Conservation (phyloP, 164 flowering plant species). For the Euptelea pleiosperma region DNA sequence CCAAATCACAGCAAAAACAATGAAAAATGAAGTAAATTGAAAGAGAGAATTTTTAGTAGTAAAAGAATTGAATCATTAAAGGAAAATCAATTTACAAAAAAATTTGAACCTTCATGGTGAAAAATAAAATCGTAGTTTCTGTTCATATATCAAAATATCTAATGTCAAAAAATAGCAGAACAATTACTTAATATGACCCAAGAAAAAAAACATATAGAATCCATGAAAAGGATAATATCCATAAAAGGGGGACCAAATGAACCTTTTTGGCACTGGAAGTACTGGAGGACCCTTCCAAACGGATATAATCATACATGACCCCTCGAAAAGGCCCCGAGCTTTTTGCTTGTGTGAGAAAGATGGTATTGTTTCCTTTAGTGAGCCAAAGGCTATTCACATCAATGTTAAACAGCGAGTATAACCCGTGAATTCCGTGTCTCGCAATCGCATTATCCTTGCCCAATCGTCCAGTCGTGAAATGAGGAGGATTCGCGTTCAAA, state of each 20-base stretch:
- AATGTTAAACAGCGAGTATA: constrained; percentile 48
- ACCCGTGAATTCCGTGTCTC: constrained; percentile 75
- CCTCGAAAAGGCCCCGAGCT: constrained; percentile 40
- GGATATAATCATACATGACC: constrained; percentile 64
- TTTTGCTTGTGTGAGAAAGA: constrained; percentile 49
- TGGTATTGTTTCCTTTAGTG: constrained; percentile 45
- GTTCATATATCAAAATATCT: too few species aligned
- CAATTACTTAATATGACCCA: too few species aligned
- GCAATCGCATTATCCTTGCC: constrained; percentile 67
- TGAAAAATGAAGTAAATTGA: too few species aligned
- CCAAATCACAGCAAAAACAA: too few species aligned
- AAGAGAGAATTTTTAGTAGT: too few species aligned
- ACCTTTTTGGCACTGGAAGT: neutral
- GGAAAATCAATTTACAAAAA: neutral
- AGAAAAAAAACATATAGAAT: too few species aligned
- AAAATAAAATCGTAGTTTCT: too few species aligned
- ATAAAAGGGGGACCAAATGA: too few species aligned
- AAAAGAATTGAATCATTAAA: constrained; percentile 1
- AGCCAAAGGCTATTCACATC: constrained; percentile 35
- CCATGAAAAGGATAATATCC: too few species aligned
- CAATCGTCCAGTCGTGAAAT: constrained; percentile 43
- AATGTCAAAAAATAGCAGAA: too few species aligned
- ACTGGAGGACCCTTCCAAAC: constrained; percentile 59
- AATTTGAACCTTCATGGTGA: too few species aligned
- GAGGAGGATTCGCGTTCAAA: constrained; percentile 9